Conservation (phyloP, 2,329 filamentous ascomycete species). For the Pezicula carpinea region DNA sequence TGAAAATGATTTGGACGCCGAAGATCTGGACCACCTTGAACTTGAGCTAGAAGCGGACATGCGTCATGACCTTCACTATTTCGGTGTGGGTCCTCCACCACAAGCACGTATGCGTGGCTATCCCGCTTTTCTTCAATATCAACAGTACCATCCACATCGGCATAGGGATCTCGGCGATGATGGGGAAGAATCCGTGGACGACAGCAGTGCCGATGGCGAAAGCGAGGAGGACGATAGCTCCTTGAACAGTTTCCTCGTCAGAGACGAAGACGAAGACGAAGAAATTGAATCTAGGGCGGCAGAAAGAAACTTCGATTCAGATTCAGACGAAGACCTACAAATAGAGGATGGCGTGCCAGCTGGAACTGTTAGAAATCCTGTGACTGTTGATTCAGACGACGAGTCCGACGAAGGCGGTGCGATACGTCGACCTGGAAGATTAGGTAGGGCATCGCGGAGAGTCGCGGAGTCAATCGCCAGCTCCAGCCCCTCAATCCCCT, state of each 20-base stretch:
- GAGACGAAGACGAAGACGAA: slow-evolving; percentile 22
- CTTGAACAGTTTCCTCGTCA: slow-evolving; percentile 24
- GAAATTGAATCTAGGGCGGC: slow-evolving; percentile 9
- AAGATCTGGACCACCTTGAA: slow-evolving; percentile 12
- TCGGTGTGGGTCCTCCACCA: neutral
- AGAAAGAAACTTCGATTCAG: neutral
- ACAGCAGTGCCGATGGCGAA: slow-evolving; percentile 11
- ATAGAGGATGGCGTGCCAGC: neutral
- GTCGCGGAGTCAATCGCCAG: slow-evolving; percentile 1
- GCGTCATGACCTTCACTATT: slow-evolving; percentile 10
- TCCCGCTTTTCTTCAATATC: slow-evolving; percentile 2
- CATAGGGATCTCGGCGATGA: slow-evolving; percentile 3
- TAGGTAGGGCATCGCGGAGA: slow-evolving; percentile 3
- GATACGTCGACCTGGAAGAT: slow-evolving; percentile 18
- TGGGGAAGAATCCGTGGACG: slow-evolving; percentile 9
- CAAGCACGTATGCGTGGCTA: neutral
- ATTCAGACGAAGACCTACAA: neutral
- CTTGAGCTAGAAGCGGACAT: slow-evolving; percentile 10
- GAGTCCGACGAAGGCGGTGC: slow-evolving; percentile 27
- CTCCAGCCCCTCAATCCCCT: slow-evolving; percentile 10
- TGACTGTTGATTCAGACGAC: slow-evolving; percentile 19
- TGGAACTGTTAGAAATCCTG: neutral
- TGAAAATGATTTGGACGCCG: slow-evolving; percentile 3
- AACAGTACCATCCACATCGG: slow-evolving; percentile 9
- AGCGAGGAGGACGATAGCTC: slow-evolving; percentile 22